phyloP scores from a whole-genome alignment of 163 green algal genomes.

The Scenedesmus sp. region DNA sequence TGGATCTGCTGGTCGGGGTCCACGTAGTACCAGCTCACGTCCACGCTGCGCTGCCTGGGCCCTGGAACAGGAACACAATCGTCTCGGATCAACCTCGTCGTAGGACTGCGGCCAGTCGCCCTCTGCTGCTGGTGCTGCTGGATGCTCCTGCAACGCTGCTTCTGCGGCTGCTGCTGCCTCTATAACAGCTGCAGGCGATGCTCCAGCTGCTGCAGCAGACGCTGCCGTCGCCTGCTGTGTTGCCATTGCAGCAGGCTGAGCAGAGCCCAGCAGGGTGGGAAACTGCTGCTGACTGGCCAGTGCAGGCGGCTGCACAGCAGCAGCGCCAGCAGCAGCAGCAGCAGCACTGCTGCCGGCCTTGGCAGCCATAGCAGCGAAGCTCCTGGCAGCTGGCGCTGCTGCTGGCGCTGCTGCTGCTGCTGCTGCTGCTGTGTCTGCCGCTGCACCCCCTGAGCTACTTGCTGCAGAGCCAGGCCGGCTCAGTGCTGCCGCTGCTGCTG shows the following conservation, averaged over 20 bases:
- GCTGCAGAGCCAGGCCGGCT: not conserved
- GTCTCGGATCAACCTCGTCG: not conserved
- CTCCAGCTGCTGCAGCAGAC: not conserved
- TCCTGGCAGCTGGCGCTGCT: constrained; percentile 20
- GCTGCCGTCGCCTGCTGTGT: constrained; percentile 2
- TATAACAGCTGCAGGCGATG: not conserved
- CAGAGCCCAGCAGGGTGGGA: not conserved
- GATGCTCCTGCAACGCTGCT: not conserved
- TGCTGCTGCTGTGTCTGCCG: not conserved
- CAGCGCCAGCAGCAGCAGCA: not conserved
- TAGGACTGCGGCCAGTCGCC: not conserved
- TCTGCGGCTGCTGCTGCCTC: not conserved
- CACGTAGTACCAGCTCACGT: constrained; percentile 35
- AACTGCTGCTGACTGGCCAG: not conserved
- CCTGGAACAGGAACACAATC: constrained; percentile 30
- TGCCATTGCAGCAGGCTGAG: not conserved
- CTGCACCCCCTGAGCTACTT: not conserved
- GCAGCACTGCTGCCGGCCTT: constrained; percentile 2
- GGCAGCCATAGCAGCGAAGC: constrained; percentile 6
- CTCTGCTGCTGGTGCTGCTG: not conserved
- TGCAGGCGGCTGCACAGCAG: not conserved
- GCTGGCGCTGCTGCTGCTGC: constrained; percentile 9
- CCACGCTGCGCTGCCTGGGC: constrained; percentile 13
- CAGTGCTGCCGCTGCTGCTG: constrained; percentile 4
- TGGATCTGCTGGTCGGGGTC: constrained; percentile 4